Evolutionary conservation across 164 flowering plant genomes (phyloP), one percentile per base, ranked within the genome.

Genomic region (Kalanchoe fedtschenkoi): DNA sequence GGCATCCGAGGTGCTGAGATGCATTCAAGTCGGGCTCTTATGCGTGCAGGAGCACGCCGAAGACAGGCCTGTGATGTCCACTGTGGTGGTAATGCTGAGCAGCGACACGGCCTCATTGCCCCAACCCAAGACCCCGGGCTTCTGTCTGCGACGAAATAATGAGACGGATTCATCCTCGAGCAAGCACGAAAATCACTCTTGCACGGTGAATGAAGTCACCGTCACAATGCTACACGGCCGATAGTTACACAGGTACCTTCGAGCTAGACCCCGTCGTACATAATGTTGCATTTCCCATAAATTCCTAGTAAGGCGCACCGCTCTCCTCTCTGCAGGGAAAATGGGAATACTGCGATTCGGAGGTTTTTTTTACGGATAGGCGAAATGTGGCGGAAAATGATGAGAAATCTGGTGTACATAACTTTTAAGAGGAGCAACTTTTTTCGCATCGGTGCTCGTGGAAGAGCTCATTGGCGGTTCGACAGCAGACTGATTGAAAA

Each of bases 151-250:
- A 39, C 5, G 43, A 39, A 39, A 39, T 39, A 39, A 39, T 39
- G 43, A 39, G 15, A 39, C 43, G 9, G 43, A 39, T 39, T 39
- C 43, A 4, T 39, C 15, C 15, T 39, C 43, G 43, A 39, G 43
- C 2, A 71, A 74, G n/a, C 63, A 60, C 5, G 69, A 65, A 34
- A 17, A 39, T 39, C 43, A 39, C 15, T 9, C 43, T 2, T 39
- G 43, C 43, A 4, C 43, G 2, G 43, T 39, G 15, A 39, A 39
- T 39, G 13, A 39, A 9, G 43, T 39, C 43, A 39, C 43, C 13
- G 43, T 39, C 43, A 39, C 43, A 2, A 39, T 39, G 43, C 15
- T 51, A n/a, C 63, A 59, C 26, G 67, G 60, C 17, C 65, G 69
- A 24, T 60, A 60, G 32, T 7, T n/a, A 9, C 26, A 17, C 6